Evolutionary conservation across 768 basidiomycete species (phyloP).

Genomic region (Amanita rubescens): DNA sequence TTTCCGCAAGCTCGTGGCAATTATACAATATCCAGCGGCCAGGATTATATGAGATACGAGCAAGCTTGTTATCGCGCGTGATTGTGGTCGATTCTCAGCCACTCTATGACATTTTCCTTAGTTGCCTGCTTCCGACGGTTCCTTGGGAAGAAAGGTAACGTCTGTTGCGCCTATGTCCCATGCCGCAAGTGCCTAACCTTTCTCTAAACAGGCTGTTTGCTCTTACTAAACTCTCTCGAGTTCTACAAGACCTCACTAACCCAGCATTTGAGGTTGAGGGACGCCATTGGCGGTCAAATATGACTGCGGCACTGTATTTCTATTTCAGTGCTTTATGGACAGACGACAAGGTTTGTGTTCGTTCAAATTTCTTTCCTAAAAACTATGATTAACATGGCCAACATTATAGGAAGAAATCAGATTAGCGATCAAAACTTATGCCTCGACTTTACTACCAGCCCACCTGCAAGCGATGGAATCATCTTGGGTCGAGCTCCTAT

Average conservation of each 20-base stretch:
- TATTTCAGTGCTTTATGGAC: constrained; percentile 61
- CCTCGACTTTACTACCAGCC: constrained; percentile 52
- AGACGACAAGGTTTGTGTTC: constrained; percentile 45
- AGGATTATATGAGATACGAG: constrained; percentile 47
- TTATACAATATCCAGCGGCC: constrained; percentile 56
- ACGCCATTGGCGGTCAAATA: constrained; percentile 59
- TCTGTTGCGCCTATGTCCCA: not conserved
- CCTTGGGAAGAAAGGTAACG: constrained; percentile 48
- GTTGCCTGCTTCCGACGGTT: constrained; percentile 26
- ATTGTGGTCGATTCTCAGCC: constrained; percentile 59
- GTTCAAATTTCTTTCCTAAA: not conserved
- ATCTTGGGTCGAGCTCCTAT: constrained; percentile 61
- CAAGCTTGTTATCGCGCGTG: constrained; percentile 48
- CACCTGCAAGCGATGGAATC: constrained; percentile 58
- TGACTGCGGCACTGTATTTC: constrained; percentile 48
- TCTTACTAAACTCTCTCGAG: constrained; percentile 50
- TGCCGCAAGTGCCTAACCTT: not conserved
- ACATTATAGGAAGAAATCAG: constrained; percentile 61
- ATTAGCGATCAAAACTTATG: constrained; percentile 47
- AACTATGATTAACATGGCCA: constrained; percentile 2
- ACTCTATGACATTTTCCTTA: constrained; percentile 43
- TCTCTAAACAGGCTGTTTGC: constrained; percentile 36
- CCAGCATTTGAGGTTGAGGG: constrained; percentile 55
- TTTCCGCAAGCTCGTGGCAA: constrained; percentile 49
- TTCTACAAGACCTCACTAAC: constrained; percentile 59